Evolutionary conservation across 2,329 filamentous ascomycete species (phyloP), one percentile per base, ranked within the genome.

Genomic region (Leptographium galeiforme): DNA sequence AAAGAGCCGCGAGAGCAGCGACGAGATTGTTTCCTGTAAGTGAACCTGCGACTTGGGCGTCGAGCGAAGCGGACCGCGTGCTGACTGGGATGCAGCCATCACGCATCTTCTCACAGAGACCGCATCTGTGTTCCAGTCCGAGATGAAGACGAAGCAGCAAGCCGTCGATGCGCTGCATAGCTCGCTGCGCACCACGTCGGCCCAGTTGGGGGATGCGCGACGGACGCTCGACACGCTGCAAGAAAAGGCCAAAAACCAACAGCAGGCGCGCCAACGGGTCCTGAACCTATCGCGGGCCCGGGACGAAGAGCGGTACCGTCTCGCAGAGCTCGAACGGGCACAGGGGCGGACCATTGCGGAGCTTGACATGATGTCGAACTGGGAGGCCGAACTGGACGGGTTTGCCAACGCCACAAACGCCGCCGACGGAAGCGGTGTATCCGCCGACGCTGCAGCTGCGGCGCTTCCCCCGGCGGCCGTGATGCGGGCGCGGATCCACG

Each of bases 121-220:
- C 6, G 82, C 89, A 50, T 77, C 82, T 45, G 82, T 88, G 46
- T 91, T 96, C 64, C 84, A 87, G 53, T 75, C 81, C 49, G 87
- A 91, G 65, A 81, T 95, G 58, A 85, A 84, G 61, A 76, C 84
- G 46, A 95, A 95, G 65, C 90, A 96, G 69, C 77, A 84, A 50
- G 78, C 83, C 34, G 84, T 97, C 52, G 89, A 96, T 63, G 76
- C 82, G 16, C 81, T 94, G 39, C 91, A 96, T 67, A 74, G 79
- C 44, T 83, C 85, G 32, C 83, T 98, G 51, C 85, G 89, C 49
- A 84, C 87, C 54, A 84, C 88, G 2, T 93, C 89, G 1, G 78
- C 84, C 19, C 81, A 87, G 57, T 79, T 95, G 36, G 83, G 85
- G 59, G 85, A 89, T 53, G 85, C 90, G 53, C 82, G 87, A 53